Percentiles rank a stretch among this genome's conserved stretches.
Conservation (phyloP, 805 yeast species). For the Candida wancherniae region DNA sequence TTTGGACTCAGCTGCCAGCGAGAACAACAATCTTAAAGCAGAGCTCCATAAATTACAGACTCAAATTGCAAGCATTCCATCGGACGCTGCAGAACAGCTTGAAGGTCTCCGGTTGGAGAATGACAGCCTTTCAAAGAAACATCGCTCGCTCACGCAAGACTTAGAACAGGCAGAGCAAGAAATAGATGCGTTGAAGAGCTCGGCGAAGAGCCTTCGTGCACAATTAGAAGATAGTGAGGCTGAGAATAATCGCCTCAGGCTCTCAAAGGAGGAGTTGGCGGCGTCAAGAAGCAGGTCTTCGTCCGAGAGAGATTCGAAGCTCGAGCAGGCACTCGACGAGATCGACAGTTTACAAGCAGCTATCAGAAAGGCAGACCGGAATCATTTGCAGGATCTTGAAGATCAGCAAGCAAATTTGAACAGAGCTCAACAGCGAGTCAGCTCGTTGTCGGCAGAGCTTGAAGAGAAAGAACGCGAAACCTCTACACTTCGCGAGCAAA, state of each 20-base stretch:
- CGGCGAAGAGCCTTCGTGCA: conserved; percentile 1
- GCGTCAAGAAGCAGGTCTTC: conserved; percentile 9
- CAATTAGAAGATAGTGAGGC: conserved; percentile 1
- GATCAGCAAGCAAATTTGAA: conserved; percentile 9
- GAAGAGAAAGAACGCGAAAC: conserved; percentile 23
- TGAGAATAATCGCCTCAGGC: conserved; percentile 5
- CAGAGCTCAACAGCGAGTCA: conserved; percentile 16
- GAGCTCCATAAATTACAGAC: conserved; percentile 9
- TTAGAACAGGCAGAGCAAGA: conserved; percentile 7
- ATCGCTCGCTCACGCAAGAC: conserved; percentile 1
- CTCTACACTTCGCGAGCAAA: conserved; percentile 19
- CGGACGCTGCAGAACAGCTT: conserved; percentile 8
- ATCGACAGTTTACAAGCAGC: conserved; percentile 7
- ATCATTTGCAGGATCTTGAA: conserved; percentile 4
- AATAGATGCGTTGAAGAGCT: conserved; percentile 1
- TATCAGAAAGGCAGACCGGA: conserved; percentile 7
- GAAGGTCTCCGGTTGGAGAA: conserved; percentile 2
- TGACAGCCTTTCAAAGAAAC: background rate
- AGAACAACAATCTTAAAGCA: conserved; percentile 12
- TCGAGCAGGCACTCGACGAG: conserved; percentile 9
- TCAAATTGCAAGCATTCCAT: conserved; percentile 6
- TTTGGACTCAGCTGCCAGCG: conserved; percentile 7
- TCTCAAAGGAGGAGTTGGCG: conserved; percentile 4
- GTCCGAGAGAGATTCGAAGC: conserved; percentile 3
- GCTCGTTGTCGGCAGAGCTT: conserved; percentile 17